Base-by-base conservation (phyloP, 306 rosid genomes). In the Lathyrus tuberosus region DNA sequence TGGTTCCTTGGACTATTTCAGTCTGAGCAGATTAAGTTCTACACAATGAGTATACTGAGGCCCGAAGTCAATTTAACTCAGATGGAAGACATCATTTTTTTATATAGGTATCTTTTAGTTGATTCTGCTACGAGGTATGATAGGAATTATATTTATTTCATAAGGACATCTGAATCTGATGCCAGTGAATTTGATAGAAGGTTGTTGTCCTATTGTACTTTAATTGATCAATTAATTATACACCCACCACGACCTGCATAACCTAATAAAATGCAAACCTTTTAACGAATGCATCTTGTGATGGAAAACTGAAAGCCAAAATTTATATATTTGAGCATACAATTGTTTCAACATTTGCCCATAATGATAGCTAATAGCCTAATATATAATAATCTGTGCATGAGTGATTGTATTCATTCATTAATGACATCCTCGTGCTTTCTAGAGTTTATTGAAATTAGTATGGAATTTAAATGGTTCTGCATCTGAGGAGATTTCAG, bases 1-100 rank as follows among this genome's bases (percentile, higher is more conserved):
- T 46, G 20, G 58, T 28, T 69, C 53, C 56, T 59, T 48, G 71
- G 52, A 46, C 28, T 58, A 58, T 85, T 83, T 70, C 83, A 94
- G 98, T 84, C 94, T 64, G 86, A 84, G 79, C 91, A 84, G 74
- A 87, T 94, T 74, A 83, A 83, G 73, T 87, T 84, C 67, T 80
- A 85, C 84, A 90, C 96, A 31, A 90, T 90, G 98, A 90, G 97
- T 60, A 90, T 94, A 69, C 85, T 94, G 84, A 84, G 90, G 85
- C 87, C 98, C 1, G 89, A 88, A 30, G 70, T 71, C 62, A 80
- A 75, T 78, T 82, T 86, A 64, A 69, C 86, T 47, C 77, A 76
- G 60, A 69, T 78, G 1, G 96, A 88, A 58, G 97, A 88, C 69
- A 80, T 85, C 42, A 87, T 91, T 41, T 90, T 94, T 75, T 76